Evolutionary conservation across 306 rosid genomes (phyloP).

Genomic region (Mimosa bimucronata): DNA sequence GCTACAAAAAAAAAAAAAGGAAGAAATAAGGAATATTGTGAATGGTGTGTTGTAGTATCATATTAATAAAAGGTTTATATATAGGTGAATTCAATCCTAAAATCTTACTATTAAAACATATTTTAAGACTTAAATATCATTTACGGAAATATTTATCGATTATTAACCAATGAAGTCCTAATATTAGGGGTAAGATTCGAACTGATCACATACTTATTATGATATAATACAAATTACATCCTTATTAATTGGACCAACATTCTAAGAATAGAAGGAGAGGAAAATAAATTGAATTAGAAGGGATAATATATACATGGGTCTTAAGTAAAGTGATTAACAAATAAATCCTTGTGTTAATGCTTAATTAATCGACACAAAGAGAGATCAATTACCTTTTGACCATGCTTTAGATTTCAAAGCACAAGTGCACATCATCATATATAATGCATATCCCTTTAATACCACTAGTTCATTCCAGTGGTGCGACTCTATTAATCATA

Average conservation of each 20-base stretch:
- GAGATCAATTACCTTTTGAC: slow-evolving; percentile 16
- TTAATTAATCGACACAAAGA: not conserved
- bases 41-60: not conserved
- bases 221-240: not conserved
- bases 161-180: rapidly evolving
- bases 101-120: not conserved
- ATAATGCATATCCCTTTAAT: not conserved
- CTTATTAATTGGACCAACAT: not conserved
- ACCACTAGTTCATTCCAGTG: not conserved
- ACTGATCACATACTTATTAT: not conserved
- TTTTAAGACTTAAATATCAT: not conserved
- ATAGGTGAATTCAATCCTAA: rapidly evolving
- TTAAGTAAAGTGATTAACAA: not conserved
- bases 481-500: not conserved
- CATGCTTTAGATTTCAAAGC: not conserved
- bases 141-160: not conserved
- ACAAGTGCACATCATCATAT: not conserved
- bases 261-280: not conserved
- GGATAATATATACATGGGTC: not conserved
- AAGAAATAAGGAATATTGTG: not conserved
- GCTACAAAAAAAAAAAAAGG: not conserved
- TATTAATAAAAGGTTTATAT: no score
- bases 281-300: not conserved
- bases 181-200: not conserved
- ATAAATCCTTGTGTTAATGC: not conserved